Evolutionary conservation across 305 asterid species (phyloP).

Genomic region (Fraxinus nigra): DNA sequence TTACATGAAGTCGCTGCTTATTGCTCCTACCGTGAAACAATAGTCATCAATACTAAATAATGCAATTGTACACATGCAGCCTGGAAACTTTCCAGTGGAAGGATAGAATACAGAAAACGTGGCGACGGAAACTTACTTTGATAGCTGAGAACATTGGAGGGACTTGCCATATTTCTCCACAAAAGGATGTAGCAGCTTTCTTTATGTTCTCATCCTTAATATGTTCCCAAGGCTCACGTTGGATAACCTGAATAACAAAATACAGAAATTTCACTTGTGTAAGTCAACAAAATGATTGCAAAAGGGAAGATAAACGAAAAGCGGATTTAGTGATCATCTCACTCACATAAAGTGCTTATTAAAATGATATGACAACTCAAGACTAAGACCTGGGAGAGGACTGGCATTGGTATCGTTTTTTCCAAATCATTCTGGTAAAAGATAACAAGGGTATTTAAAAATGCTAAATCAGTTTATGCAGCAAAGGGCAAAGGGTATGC

Average conservation of each 20-base stretch:
- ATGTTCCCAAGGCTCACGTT: constrained; percentile 93
- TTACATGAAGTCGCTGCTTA: neutral
- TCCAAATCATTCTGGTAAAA: neutral
- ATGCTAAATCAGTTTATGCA: neutral
- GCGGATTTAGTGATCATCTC: neutral
- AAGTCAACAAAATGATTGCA: neutral
- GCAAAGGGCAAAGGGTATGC: neutral
- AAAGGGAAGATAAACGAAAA: neutral
- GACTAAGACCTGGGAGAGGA: neutral
- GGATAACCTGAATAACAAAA: constrained; percentile 56
- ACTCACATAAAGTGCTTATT: neutral
- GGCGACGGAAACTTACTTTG: constrained; percentile 54
- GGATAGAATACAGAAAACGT: neutral
- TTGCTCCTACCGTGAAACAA: neutral
- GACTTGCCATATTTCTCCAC: constrained; percentile 93
- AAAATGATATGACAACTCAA: neutral
- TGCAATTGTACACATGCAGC: neutral
- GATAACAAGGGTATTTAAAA: neutral
- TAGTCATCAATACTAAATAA: neutral
- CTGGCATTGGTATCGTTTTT: neutral
- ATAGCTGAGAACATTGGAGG: constrained; percentile 99
- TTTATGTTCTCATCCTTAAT: constrained; percentile 72
- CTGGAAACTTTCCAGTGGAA: neutral
- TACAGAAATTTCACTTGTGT: constrained; percentile 12
- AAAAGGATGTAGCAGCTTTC: constrained; percentile 76